Base-by-base conservation (phyloP, 345 rosid species). In the Acer yangbiense region DNA sequence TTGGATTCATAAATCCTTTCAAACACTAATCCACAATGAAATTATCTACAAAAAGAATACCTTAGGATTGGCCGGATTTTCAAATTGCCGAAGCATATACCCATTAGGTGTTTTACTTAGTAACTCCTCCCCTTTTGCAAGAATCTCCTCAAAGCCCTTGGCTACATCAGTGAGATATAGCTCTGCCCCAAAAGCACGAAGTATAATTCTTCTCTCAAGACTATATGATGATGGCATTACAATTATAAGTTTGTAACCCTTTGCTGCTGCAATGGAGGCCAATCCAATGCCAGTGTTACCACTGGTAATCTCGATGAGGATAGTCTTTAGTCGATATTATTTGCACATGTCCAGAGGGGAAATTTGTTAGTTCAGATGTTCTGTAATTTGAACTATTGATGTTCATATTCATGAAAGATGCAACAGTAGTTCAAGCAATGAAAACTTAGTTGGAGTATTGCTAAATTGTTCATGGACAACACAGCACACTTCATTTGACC, bases 231-330 rank as follows among this genome's bases (percentile, higher is more conserved):
- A 79, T 5, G 98, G 94, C 97, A 95, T 87, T 9, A 72, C 65
- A 12, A 90, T 69, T 17, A 89, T 86, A 67, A 89, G 82, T 83
- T 82, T 90, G 85, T 90, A 93, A 61, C 94, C 93, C 80, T 76
- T 90, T 10, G 83, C 78, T 52, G 97, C 96, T 3, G 91, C 94
- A 23, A 93, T 76, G 65, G 76, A 85, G 3, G 97, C 97, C 78
- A 94, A 54, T 65, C 92, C 97, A 44, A 92, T 94, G 77, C 97
- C 97, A 0, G 94, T 90, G 82, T 92, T 91, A 21, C 98, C 97
- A 69, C 93, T 74, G 2, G 97, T 91, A 2, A 75, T 66, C 82
- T 90, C 97, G 23, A 88, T 76, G 17, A 85, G 79, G 29, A 87
- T 75, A 27, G 89, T 88, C 94, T 91, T 39, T 9, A 43, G 17